Evolutionary conservation across 23 red algal genomes (phyloP).

Genomic region (Pyropia yezoensis): DNA sequence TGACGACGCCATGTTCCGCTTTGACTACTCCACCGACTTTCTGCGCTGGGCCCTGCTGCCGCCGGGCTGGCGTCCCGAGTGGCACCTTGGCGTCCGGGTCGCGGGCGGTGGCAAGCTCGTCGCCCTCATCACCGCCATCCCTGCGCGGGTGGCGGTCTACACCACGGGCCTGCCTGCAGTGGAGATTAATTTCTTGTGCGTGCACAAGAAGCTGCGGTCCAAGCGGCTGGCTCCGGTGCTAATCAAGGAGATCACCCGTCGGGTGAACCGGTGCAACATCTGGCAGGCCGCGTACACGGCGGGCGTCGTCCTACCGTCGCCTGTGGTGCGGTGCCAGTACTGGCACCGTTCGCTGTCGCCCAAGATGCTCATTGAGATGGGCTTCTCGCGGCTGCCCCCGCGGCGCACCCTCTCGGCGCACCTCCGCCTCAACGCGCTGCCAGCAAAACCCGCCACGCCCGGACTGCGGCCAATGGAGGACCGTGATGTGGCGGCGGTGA

Average conservation of each 20-base stretch:
- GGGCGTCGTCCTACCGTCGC: conserved; percentile 63
- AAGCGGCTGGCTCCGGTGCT: conserved; percentile 94
- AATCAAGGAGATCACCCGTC: conserved; percentile 94
- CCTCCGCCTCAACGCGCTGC: conserved; percentile 59
- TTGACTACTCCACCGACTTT: conserved; percentile 90
- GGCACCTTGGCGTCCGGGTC: conserved; percentile 91
- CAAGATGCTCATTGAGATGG: conserved; percentile 89
- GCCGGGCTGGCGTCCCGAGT: conserved; percentile 73
- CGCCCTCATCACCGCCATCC: conserved; percentile 86
- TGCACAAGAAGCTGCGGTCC: conserved; percentile 90
- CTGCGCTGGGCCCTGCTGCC: conserved; percentile 89
- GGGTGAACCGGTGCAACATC: conserved; percentile 51
- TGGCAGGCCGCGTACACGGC: conserved; percentile 96
- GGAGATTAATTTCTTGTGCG: conserved; percentile 97
- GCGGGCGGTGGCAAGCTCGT: conserved; percentile 64
- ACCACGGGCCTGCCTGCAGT: conserved; percentile 13
- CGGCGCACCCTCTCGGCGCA: conserved; percentile 80
- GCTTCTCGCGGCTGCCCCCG: conserved; percentile 75
- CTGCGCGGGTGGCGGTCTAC: conserved; percentile 31
- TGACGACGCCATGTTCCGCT: conserved; percentile 91
- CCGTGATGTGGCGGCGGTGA: conserved; percentile 36
- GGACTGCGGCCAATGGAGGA: conserved; percentile 48
- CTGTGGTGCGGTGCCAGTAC: conserved; percentile 68
- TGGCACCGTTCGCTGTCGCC: conserved; percentile 88
- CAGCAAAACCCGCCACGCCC: conserved; percentile 14